phyloP scores from a whole-genome alignment of 805 yeast genomes.

The Kluyveromyces dobzhanskii region DNA sequence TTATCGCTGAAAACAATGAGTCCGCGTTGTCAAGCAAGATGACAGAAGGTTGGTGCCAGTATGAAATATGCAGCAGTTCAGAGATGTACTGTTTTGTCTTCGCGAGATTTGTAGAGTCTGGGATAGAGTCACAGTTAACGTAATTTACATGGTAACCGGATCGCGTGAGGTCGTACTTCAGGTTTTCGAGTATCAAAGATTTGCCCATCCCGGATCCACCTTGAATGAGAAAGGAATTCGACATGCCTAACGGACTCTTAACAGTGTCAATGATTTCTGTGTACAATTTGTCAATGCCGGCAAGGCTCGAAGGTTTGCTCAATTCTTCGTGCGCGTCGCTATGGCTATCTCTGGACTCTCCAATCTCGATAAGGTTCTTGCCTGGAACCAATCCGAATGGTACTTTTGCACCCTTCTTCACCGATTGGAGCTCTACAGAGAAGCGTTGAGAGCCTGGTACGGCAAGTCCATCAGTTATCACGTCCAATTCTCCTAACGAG shows the following conservation, averaged over 20 bases:
- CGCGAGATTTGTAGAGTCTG: slow-evolving; percentile 18
- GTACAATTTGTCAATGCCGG: slow-evolving; percentile 49
- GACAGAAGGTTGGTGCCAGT: slow-evolving; percentile 74
- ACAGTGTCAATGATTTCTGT: slow-evolving; percentile 25
- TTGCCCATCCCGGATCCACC: slow-evolving; percentile 86
- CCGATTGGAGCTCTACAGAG: neutral
- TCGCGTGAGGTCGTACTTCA: slow-evolving; percentile 31
- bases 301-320: slow-evolving; percentile 26
- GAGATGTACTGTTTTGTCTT: slow-evolving; percentile 35
- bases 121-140: slow-evolving; percentile 44
- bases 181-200: slow-evolving; percentile 41
- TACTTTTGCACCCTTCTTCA: neutral
- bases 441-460: neutral
- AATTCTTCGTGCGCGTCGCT: neutral
- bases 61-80: slow-evolving; percentile 40
- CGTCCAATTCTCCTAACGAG: neutral
- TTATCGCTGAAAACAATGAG: slow-evolving; percentile 42
- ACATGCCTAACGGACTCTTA: slow-evolving; percentile 14
- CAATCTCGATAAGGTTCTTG: slow-evolving; percentile 9
- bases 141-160: slow-evolving; percentile 32
- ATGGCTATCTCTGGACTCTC: slow-evolving; percentile 10
- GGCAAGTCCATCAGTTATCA: neutral
- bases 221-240: slow-evolving; percentile 48
- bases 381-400: neutral
- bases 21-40: slow-evolving; percentile 75